A percentile compares a stretch with the other conserved stretches of the same genome.
phyloP scores from a whole-genome alignment of 1,284 basidiomycete genomes.

The Marasmius fiardii region DNA sequence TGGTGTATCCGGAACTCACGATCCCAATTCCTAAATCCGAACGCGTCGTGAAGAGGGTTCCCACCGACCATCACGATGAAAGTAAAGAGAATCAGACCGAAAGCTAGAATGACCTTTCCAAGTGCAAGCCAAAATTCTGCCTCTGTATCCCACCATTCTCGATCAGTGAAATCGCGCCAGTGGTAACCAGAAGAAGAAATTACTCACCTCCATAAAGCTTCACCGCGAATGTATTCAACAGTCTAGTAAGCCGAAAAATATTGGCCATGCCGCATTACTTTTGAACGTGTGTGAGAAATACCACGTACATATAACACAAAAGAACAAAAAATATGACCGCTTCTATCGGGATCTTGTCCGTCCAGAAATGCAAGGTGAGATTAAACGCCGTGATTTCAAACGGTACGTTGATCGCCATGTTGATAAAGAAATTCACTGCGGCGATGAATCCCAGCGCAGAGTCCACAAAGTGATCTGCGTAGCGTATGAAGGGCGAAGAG shows the following conservation, averaged over 20 bases:
- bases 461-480: constrained; percentile 46
- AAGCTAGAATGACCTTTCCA: constrained; percentile 53
- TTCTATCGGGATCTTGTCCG: constrained; percentile 41
- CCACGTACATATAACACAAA: constrained; percentile 34
- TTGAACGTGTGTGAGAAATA: neutral
- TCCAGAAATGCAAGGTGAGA: constrained; percentile 45
- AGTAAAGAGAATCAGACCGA: constrained; percentile 58
- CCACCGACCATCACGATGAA: constrained; percentile 66
- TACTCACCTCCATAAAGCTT: constrained; percentile 45
- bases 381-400: constrained; percentile 47
- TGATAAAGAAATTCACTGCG: constrained; percentile 45
- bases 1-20: constrained; percentile 25
- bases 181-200: no score
- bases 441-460: constrained; percentile 44
- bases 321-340: constrained; percentile 39
- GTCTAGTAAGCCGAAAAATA: constrained; percentile 21
- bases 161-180: no score
- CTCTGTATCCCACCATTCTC: constrained; percentile 38
- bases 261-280: no score
- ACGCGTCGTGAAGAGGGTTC: constrained; percentile 58
- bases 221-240: constrained; percentile 43
- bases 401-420: constrained; percentile 39
- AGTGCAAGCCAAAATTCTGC: constrained; percentile 55
- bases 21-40: constrained; percentile 61
- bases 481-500: constrained; percentile 44